Conservation (phyloP, 2,329 filamentous ascomycete genomes). For the Diplodia scrobiculata region DNA sequence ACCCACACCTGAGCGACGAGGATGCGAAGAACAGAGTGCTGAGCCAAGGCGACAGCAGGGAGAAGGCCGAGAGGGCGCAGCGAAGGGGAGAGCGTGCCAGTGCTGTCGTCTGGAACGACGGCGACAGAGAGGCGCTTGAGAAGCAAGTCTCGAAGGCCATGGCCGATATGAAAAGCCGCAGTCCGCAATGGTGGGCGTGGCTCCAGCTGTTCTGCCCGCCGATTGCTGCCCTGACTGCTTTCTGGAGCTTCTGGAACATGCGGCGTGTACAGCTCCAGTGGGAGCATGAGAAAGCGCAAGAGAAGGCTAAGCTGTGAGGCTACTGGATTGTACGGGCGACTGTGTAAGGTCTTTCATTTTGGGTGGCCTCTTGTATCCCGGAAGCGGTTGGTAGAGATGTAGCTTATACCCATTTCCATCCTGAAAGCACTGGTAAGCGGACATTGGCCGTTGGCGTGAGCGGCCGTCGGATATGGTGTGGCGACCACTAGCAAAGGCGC, state of each 20-base stretch:
- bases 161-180: slow-evolving; percentile 60
- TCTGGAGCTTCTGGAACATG: slow-evolving; percentile 74
- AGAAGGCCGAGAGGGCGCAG: slow-evolving; percentile 77
- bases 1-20: slow-evolving; percentile 75
- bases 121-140: slow-evolving; percentile 68
- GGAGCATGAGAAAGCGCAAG: slow-evolving; percentile 58
- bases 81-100: slow-evolving; percentile 65
- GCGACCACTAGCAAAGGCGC: background rate
- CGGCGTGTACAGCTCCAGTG: slow-evolving; percentile 69
- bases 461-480: background rate
- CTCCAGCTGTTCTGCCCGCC: slow-evolving; percentile 70
- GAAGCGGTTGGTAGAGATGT: background rate
- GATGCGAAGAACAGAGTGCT: slow-evolving; percentile 84
- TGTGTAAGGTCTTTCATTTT: background rate
- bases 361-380: background rate
- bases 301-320: slow-evolving; percentile 61
- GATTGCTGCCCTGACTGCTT: slow-evolving; percentile 66
- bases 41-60: slow-evolving; percentile 81
- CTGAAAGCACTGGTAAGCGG: background rate
- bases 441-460: background rate
- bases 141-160: slow-evolving; percentile 68
- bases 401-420: slow-evolving; percentile 9
- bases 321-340: background rate
- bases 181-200: slow-evolving; percentile 84
- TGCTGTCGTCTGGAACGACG: slow-evolving; percentile 90